Evolutionary conservation across 75 land plant genomes (phyloP), one percentile per base, ranked within the genome.

Genomic region (Chamaecyparis obtusa): DNA sequence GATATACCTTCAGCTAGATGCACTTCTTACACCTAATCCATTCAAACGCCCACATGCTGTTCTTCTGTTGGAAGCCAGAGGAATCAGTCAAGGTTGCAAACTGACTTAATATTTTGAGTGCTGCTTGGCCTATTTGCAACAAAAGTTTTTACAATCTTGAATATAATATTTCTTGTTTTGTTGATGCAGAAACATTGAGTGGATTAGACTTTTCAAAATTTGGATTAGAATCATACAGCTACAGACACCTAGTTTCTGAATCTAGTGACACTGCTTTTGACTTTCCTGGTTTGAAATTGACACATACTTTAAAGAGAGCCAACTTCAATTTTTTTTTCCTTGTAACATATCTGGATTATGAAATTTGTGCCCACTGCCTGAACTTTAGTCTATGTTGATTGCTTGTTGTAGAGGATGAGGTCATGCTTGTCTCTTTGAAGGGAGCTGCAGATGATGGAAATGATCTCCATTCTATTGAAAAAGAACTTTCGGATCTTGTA

Each of bases 1-100:
- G 54, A 46, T 81, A 78, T 64, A 60, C 82, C 81, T 90, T 54
- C 94, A 95, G 96, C 74, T 95, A 55, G 91, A 94, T 91, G 90
- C 88, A 81, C 72, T 95, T 74, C 94, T 95, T 16, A 27, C 87
- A 51, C 95, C 96, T 7, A 90, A 92, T 87, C 96, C 95, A 83
- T 94, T 95, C 83, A 85, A 94, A 85, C 89, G 91, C 86, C 96
- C 96, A 43, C 92, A 82, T 88, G 88, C 93, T 72, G 90, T 92
- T 85, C 87, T 94, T 36, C 14, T 94, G 84, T 85, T 94, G 36
- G 93, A 93, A 89, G 87, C 92, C 32, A 67, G 17, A 21, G 93
- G 93, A 90, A 77, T 56, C 75, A 85, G n/a, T 81, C 83, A 87
- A 87, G 94, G 94, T 93, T 32, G 21, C 33, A 57, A 49, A 75